These are phyloP conservation scores for Cochlearia excelsa DNA, from an alignment of 345 rosid species.

Conservation along the genomic window DNA sequence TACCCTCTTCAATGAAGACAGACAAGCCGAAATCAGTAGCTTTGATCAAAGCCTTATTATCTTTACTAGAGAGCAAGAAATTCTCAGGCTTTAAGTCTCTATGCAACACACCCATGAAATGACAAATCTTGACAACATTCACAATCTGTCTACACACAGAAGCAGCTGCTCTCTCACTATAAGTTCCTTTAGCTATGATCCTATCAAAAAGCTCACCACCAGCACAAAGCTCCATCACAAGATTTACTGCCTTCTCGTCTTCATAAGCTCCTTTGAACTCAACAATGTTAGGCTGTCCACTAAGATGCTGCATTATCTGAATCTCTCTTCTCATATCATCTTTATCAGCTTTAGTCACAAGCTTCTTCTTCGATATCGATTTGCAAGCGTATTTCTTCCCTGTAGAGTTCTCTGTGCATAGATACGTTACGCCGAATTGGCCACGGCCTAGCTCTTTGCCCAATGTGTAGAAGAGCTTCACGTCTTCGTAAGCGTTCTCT, in stretches of 20 bases:
- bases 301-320: constrained; percentile 85
- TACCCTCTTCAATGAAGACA: constrained; percentile 52
- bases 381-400: constrained; percentile 70
- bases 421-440: constrained; percentile 78
- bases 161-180: constrained; percentile 82
- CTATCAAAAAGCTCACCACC: constrained; percentile 90
- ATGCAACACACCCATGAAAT: constrained; percentile 89
- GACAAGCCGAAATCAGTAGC: constrained; percentile 92
- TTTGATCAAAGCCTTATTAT: constrained; percentile 58
- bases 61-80: constrained; percentile 70
- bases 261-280: constrained; percentile 80
- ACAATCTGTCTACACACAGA: constrained; percentile 58
- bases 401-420: constrained; percentile 64
- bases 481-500: constrained; percentile 71
- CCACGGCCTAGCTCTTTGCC: constrained; percentile 81
- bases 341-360: constrained; percentile 49
- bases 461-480: constrained; percentile 46
- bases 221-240: constrained; percentile 89
- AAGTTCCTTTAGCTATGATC: constrained; percentile 70
- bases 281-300: constrained; percentile 82
- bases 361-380: constrained; percentile 72
- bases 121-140: constrained; percentile 78
- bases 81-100: constrained; percentile 95
- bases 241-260: constrained; percentile 67
- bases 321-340: constrained; percentile 80